Evolutionary conservation across 768 basidiomycete genomes (phyloP), one percentile per base, ranked within the genome.

Genomic region (Sistotremastrum niveocremeum): DNA sequence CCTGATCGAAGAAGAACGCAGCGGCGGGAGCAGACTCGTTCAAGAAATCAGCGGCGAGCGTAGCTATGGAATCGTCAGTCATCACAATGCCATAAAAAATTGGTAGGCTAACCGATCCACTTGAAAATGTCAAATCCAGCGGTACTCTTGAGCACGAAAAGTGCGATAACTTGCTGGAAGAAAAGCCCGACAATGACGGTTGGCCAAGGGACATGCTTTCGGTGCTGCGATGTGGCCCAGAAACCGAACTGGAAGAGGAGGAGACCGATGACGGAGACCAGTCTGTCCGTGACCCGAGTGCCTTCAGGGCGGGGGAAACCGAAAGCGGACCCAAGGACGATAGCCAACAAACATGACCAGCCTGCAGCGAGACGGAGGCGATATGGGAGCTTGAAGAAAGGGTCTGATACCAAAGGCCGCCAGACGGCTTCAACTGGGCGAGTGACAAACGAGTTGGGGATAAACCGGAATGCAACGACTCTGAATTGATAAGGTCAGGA

Each of bases 101-200:
- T 20, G 20, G 20, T 20, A 20, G 20, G 20, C 20, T 20, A 20
- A 20, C 20, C 20, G 49, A 91, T 74, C 77, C 84, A 90, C 43
- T 68, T 72, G 71, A 95, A 93, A 46, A 93, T 73, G 20, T 72
- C 72, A 63, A 82, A 89, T 12, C 90, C 90, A 39, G 87, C 88
- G 39, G 66, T 65, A 8, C 80, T 74, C 66, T 90, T 91, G 55
- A 95, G 73, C 34, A 93, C 90, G 59, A 94, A 90, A 39, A 94
- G 70, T 1, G 90, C 90, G 40, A 93, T 75, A 11, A 68, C 75
- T 65, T 91, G 88, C 58, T 95, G 90, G 38, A 82, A 54, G 62
- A 90, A 80, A 12, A 93, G 67, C 12, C 90, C 90, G 41, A 88
- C 80, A 47, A 91, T 79, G 54, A 90, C 76, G n/a, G 88, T 89